Conservation (phyloP, 2,329 filamentous ascomycete species). For the Paecilomyces variotii region DNA sequence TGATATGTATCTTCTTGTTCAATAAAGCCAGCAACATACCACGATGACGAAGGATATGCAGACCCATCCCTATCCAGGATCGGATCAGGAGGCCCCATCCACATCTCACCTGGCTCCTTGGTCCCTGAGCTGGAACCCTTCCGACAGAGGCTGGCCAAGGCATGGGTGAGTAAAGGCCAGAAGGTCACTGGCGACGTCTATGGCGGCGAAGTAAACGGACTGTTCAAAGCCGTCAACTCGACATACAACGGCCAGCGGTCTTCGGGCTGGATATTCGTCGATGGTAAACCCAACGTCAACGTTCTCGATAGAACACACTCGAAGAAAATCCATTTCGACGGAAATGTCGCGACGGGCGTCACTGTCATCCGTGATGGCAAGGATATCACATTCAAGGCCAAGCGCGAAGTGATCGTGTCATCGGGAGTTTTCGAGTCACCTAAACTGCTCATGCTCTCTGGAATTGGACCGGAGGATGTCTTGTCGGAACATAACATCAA, state of each 20-base stretch:
- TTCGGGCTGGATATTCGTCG: slow-evolving; percentile 43
- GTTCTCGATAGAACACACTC: slow-evolving; percentile 42
- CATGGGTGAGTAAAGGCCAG: slow-evolving; percentile 48
- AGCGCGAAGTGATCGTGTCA: slow-evolving; percentile 40
- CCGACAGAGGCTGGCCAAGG: slow-evolving; percentile 31
- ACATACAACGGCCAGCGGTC: slow-evolving; percentile 50
- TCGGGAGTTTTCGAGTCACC: slow-evolving; percentile 46
- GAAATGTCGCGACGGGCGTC: slow-evolving; percentile 37
- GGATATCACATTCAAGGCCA: slow-evolving; percentile 40
- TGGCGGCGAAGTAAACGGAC: slow-evolving; percentile 45
- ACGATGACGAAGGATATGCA: slow-evolving; percentile 41
- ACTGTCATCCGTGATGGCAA: slow-evolving; percentile 36
- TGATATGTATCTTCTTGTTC: background rate
- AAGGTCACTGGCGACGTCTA: slow-evolving; percentile 46
- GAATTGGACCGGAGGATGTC: slow-evolving; percentile 32
- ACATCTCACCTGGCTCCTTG: slow-evolving; percentile 46
- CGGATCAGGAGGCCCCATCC: slow-evolving; percentile 44
- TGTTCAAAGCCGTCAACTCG: slow-evolving; percentile 45
- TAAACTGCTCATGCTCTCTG: slow-evolving; percentile 44
- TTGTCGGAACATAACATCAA: slow-evolving; percentile 16
- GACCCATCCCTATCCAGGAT: slow-evolving; percentile 44
- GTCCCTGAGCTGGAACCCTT: slow-evolving; percentile 46
- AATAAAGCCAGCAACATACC: slow-evolving; percentile 47
- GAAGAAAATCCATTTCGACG: slow-evolving; percentile 46
- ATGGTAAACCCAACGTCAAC: slow-evolving; percentile 47